Evolutionary conservation across 495 filamentous ascomycete genomes (phyloP), one percentile per base, ranked within the genome.

Genomic region (Articulospora tetracladia): DNA sequence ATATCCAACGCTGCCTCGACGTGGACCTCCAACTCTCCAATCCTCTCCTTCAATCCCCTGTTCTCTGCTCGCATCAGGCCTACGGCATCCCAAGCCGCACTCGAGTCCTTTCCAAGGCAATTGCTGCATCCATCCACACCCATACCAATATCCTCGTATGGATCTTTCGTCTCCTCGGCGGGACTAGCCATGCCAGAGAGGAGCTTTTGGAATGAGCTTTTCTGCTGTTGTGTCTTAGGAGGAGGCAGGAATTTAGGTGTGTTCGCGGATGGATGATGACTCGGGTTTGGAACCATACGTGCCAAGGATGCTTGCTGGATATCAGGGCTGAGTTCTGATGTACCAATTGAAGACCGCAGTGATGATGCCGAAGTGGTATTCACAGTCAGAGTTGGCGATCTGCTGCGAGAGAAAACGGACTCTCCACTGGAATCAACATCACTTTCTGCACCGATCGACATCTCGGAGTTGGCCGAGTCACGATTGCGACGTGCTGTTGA

Each of bases 21-120:
- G 0, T 84, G 84, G 22, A 75, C 73, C 70, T 92, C 89, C 1
- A 92, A 68, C 59, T 87, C 77, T 0, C 82, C 81, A 0, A 93
- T 75, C 34, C 87, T 74, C 28, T 78, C 77, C 73, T 92, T 92
- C 48, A 92, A 70, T 7, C 81, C 80, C 61, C 77, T 78, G 61
- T 92, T 93, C 74, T 93, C 89, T 39, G 86, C 85, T 58, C 87
- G 80, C 58, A 93, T 70, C 47, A 90, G 62, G 3, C 85, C 79
- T 28, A 91, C 80, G 13, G 89, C 83, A 61, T 85, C 78, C 89
- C 89, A 88, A 13, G 86, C 87, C 57, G 90, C 80, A 26, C 84
- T 84, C 36, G 82, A 74, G 41, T 84, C 77, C 60, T 81, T 75
- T 1, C 88, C 83, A 66, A 82, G 68, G 67, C 86, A 89, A 58